A percentile compares a stretch with the other conserved stretches of the same genome.
Evolutionary conservation across 2,329 filamentous ascomycete species (phyloP).

Genomic region (Emergomyces africanus): DNA sequence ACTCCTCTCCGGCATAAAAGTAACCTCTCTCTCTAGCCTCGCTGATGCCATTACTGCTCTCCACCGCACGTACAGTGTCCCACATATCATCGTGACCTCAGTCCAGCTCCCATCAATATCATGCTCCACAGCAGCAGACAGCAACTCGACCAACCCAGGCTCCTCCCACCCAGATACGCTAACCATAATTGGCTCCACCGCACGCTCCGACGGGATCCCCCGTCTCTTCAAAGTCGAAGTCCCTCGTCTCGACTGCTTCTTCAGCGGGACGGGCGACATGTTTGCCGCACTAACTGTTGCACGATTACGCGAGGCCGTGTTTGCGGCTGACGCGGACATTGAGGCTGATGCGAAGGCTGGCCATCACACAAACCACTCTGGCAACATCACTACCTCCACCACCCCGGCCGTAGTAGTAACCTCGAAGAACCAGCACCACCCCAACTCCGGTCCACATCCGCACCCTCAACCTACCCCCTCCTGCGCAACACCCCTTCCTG

Average conservation of each 20-base stretch:
- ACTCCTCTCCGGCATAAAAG: conserved; percentile 71
- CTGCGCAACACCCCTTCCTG: conserved; percentile 51
- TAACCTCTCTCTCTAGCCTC: conserved; percentile 61
- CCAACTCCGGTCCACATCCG: conserved; percentile 11
- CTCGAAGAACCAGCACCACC: background rate
- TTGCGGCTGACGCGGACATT: conserved; percentile 24
- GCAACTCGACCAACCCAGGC: conserved; percentile 23
- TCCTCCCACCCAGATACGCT: conserved; percentile 33
- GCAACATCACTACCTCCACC: background rate
- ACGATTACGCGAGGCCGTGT: conserved; percentile 71
- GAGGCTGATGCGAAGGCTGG: background rate
- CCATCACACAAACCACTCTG: background rate
- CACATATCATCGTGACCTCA: conserved; percentile 88
- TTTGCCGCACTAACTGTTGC: conserved; percentile 86
- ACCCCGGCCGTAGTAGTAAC: background rate
- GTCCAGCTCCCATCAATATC: conserved; percentile 51
- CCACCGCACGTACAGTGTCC: conserved; percentile 62
- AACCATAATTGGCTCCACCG: conserved; percentile 65
- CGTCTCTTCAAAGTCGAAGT: conserved; percentile 84
- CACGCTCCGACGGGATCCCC: conserved; percentile 47
- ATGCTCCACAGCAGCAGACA: conserved; percentile 17
- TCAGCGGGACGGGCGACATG: conserved; percentile 96
- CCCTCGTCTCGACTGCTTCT: conserved; percentile 81
- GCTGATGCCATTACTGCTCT: conserved; percentile 61
- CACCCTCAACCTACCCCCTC: conserved; percentile 18